These are phyloP conservation scores for Citrus australasica DNA, from an alignment of 345 rosid species.

Conservation along the genomic window DNA sequence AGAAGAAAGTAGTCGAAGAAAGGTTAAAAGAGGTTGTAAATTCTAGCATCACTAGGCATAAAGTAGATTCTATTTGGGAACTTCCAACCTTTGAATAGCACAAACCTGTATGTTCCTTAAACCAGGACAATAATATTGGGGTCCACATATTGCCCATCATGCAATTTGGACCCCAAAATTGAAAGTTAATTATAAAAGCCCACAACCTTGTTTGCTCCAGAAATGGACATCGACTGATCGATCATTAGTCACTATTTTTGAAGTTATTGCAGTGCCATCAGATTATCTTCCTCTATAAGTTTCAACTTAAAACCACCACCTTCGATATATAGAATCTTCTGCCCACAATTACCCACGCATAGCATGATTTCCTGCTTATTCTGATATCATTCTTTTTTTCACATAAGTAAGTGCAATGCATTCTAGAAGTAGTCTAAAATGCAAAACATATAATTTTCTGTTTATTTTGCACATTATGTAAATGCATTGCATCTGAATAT, in stretches of 20 bases:
- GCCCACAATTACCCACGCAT: not conserved
- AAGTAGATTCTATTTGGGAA: not conserved
- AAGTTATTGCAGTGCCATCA: not conserved
- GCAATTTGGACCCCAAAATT: not conserved
- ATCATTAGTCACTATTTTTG: not conserved
- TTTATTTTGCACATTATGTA: too few species aligned
- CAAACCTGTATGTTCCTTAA: not conserved
- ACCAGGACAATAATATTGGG: not conserved
- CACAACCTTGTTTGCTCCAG: not conserved
- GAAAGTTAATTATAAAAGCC: not conserved
- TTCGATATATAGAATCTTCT: not conserved
- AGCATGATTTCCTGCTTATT: not conserved
- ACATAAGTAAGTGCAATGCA: not conserved
- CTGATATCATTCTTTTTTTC: not conserved
- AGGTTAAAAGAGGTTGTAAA: not conserved
- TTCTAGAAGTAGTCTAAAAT: not conserved
- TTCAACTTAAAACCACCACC: not conserved
- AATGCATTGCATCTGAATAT: not conserved
- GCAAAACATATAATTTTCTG: not conserved
- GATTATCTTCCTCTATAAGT: not conserved
- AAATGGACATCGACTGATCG: not conserved
- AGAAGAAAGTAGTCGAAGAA: not conserved
- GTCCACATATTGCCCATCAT: not conserved
- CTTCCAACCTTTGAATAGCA: not conserved
- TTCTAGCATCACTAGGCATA: not conserved